Conservation (phyloP, 371 early-diverging fungal species). For the Encephalitozoon intestinalis region DNA sequence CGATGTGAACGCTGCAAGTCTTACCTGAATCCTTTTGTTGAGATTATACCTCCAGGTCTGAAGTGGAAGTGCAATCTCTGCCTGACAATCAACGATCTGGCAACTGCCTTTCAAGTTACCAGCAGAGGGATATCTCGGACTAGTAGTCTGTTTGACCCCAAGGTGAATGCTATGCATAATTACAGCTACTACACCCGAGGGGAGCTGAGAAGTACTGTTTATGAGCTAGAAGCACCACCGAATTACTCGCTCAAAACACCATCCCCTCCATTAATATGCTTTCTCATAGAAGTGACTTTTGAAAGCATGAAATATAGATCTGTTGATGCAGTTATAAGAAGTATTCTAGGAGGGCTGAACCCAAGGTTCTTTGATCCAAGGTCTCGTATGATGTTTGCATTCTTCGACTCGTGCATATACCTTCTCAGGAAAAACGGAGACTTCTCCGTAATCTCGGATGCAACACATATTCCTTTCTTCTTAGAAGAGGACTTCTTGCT, state of each 20-base stretch:
- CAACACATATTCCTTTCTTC: constrained; percentile 31
- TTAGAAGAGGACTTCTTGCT: constrained; percentile 21
- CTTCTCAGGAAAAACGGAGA: constrained; percentile 30
- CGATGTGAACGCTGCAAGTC: constrained; percentile 57
- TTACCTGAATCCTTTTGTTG: constrained; percentile 60
- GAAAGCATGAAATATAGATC: constrained; percentile 24
- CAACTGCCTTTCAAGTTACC: constrained; percentile 38
- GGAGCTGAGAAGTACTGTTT: constrained; percentile 40
- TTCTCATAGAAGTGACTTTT: constrained; percentile 51
- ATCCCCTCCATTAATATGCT: constrained; percentile 36
- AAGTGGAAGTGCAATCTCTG: constrained; percentile 62
- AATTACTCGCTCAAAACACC: constrained; percentile 32
- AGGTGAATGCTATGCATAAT: constrained; percentile 46
- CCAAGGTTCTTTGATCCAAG: constrained; percentile 12
- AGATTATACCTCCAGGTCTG: constrained; percentile 60
- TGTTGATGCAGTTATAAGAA: constrained; percentile 11
- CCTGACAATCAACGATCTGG: constrained; percentile 42
- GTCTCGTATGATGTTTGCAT: constrained; percentile 39
- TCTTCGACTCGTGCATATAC: constrained; percentile 34
- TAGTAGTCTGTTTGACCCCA: constrained; percentile 25
- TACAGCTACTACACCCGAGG: constrained; percentile 22
- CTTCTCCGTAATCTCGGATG: constrained; percentile 19
- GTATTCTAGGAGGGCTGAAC: constrained; percentile 31
- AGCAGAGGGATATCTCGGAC: constrained; percentile 5
- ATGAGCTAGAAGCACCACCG: constrained; percentile 52